Evolutionary conservation across 2,329 filamentous ascomycete genomes (phyloP).

Genomic region (Cladosporium oxysporum): DNA sequence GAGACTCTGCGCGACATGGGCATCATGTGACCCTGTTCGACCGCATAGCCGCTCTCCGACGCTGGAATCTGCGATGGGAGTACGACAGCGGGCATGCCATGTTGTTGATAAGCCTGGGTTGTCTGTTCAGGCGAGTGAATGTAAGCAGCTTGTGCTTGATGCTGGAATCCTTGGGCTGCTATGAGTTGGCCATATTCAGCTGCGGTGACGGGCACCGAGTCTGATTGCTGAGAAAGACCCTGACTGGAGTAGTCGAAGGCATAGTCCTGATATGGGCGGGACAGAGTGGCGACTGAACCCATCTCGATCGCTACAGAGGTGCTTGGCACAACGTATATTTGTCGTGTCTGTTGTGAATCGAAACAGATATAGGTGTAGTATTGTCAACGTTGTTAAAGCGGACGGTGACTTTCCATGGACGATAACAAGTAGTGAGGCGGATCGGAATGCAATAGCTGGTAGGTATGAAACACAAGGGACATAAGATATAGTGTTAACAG

Average conservation of each 20-base stretch:
- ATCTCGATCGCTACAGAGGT: background rate
- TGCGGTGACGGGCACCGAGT: constrained; percentile 23
- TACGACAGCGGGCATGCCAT: constrained; percentile 31
- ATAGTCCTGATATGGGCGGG: constrained; percentile 49
- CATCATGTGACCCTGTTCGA: constrained; percentile 33
- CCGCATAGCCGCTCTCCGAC: constrained; percentile 31
- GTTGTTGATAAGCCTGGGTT: constrained; percentile 29
- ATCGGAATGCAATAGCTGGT: constrained; percentile 17
- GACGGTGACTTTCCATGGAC: constrained; percentile 16
- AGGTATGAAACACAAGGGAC: constrained; percentile 21
- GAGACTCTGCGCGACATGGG: constrained; percentile 22
- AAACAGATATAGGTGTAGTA: constrained; percentile 18
- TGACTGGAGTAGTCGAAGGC: constrained; percentile 49
- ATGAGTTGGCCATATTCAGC: constrained; percentile 30
- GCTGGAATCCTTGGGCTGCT: constrained; percentile 29
- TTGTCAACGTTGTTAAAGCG: constrained; percentile 19
- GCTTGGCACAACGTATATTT: constrained; percentile 6
- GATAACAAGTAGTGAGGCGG: constrained; percentile 12
- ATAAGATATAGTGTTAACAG: constrained; percentile 21
- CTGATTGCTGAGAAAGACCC: constrained; percentile 45
- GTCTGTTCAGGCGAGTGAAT: constrained; percentile 21
- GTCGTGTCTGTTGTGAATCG: constrained; percentile 7
- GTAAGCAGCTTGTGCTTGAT: constrained; percentile 20
- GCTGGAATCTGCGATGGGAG: constrained; percentile 33
- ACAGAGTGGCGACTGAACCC: constrained; percentile 46